Evolutionary conservation across 345 rosid genomes (phyloP).

Genomic region (Geranium rotundifolium): DNA sequence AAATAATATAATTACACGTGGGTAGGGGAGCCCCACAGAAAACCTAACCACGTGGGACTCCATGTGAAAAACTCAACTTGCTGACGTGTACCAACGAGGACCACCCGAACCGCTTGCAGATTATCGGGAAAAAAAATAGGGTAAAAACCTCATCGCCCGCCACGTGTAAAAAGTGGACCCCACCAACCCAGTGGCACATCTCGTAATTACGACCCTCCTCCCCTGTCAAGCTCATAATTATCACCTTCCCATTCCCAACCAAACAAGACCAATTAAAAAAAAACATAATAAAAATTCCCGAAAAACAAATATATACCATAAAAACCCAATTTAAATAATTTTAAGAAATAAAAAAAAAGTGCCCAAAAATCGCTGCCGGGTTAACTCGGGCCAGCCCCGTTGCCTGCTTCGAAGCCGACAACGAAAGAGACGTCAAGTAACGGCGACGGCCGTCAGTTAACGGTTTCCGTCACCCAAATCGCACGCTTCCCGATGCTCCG

Average conservation of each 20-base stretch:
- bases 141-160: not conserved
- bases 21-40: constrained; percentile 1
- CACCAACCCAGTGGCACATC: constrained; percentile 13
- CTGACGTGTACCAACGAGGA: constrained; percentile 16
- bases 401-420: constrained; percentile 64
- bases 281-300: not conserved
- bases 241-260: not conserved
- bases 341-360: constrained; percentile 1
- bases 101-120: constrained; percentile 11
- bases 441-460: constrained; percentile 17
- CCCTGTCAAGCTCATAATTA: constrained; percentile 11
- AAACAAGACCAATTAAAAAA: not conserved
- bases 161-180: constrained; percentile 18
- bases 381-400: constrained; percentile 43
- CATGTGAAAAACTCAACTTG: constrained; percentile 6
- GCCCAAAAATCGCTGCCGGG: constrained; percentile 37
- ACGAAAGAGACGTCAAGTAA: constrained; percentile 36
- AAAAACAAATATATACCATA: too few relatives aligned
- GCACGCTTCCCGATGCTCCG: constrained; percentile 22
- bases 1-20: not conserved
- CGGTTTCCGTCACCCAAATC: constrained; percentile 20
- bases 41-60: constrained; percentile 18
- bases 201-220: not conserved
- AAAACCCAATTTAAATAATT: too few relatives aligned
- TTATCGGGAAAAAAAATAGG: not conserved